Evolutionary conservation across 768 basidiomycete genomes (phyloP).

Genomic region (Rhodosporidiobolus sp.): DNA sequence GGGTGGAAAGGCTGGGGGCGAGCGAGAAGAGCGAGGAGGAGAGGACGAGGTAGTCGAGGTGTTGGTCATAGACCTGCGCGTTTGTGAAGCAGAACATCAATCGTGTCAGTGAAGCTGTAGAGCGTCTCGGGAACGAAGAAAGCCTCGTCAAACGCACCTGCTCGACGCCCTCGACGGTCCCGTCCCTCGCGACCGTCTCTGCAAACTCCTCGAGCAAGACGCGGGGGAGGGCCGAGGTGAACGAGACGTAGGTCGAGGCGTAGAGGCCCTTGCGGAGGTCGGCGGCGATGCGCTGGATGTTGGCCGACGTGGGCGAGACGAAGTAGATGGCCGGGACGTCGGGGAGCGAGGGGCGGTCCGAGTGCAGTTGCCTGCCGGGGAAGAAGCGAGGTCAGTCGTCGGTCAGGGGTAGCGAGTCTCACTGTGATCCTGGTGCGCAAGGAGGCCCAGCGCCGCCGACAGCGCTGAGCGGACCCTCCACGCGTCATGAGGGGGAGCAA

Average conservation of each 20-base stretch:
- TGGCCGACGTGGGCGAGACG: constrained; percentile 79
- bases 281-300: constrained; percentile 74
- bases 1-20: constrained; percentile 56
- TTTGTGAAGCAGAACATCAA: too few species aligned
- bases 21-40: constrained; percentile 90
- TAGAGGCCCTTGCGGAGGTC: constrained; percentile 87
- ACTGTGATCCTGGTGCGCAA: too few species aligned
- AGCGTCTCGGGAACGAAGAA: background rate
- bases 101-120: background rate
- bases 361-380: constrained; percentile 74
- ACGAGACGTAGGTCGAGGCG: constrained; percentile 89
- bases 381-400: background rate
- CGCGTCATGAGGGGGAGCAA: background rate
- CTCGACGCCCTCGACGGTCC: constrained; percentile 73
- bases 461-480: background rate
- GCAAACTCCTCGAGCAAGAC: constrained; percentile 90
- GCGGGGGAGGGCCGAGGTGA: constrained; percentile 85
- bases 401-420: too few species aligned
- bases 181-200: constrained; percentile 75
- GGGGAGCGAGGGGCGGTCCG: constrained; percentile 76
- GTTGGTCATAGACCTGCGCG: constrained; percentile 86
- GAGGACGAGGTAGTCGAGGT: constrained; percentile 91
- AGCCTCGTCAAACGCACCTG: constrained; percentile 56
- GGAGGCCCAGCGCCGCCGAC: too few species aligned
- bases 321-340: constrained; percentile 98